These are phyloP conservation scores for Auriscalpium microsporum DNA, from an alignment of 768 basidiomycete genomes.

Conservation along the genomic window DNA sequence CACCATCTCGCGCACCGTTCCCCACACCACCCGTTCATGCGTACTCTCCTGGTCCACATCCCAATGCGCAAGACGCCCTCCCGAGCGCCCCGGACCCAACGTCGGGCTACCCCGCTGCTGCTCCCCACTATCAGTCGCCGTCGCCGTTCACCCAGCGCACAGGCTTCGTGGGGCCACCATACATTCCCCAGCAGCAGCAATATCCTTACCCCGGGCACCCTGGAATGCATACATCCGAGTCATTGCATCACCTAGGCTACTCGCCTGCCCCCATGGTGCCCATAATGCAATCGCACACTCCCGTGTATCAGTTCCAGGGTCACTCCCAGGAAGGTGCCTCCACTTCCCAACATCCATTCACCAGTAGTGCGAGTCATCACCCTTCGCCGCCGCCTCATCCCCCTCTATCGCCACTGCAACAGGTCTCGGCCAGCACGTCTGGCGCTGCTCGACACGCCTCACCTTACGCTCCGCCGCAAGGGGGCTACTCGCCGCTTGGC, in stretches of 20 bases:
- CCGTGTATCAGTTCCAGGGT: conserved; percentile 31
- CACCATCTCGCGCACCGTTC: not conserved
- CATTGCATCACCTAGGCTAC: conserved; percentile 13
- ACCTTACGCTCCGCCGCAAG: conserved; percentile 13
- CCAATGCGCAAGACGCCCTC: not conserved
- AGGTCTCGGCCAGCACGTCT: not conserved
- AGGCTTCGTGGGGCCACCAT: conserved; percentile 2
- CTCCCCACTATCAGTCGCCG: conserved; percentile 13
- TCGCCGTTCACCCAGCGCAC: conserved; percentile 10
- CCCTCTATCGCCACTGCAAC: conserved; percentile 3
- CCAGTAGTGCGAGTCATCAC: conserved; percentile 9
- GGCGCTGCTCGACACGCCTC: conserved; percentile 10
- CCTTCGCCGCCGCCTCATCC: conserved; percentile 18
- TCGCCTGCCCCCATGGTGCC: conserved; percentile 23
- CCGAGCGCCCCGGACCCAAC: not conserved
- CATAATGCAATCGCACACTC: conserved; percentile 28
- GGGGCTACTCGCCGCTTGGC: conserved; percentile 17
- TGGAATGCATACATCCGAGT: conserved; percentile 2
- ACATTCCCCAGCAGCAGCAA: not conserved
- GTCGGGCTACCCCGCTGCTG: conserved; percentile 11
- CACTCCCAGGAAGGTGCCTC: conserved; percentile 27
- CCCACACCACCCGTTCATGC: conserved; percentile 8
- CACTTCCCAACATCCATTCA: conserved; percentile 20
- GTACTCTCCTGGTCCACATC: not conserved
- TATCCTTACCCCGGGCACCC: conserved; percentile 4